These are phyloP conservation scores for Thalassiosira hispida DNA, from an alignment of 352 stramenopile species.

Conservation along the genomic window DNA sequence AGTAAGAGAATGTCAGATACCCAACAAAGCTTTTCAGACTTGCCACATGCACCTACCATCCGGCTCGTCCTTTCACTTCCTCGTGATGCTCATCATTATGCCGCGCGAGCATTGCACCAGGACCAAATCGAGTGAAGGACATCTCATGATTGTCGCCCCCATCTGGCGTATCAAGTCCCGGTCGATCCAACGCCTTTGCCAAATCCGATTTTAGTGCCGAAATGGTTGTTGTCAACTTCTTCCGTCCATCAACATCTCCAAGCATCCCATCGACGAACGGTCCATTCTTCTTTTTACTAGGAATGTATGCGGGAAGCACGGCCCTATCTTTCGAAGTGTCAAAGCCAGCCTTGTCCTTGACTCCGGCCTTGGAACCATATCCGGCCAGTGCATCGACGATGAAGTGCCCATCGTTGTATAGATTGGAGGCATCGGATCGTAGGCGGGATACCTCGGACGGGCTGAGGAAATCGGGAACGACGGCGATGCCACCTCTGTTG, in stretches of 20 bases:
- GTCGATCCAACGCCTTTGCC: slow-evolving; percentile 57
- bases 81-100: slow-evolving; percentile 77
- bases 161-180: slow-evolving; percentile 32
- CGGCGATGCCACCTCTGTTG: slow-evolving; percentile 53
- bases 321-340: slow-evolving; percentile 65
- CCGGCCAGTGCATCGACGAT: slow-evolving; percentile 60
- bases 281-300: slow-evolving; percentile 29
- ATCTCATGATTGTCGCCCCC: slow-evolving; percentile 64
- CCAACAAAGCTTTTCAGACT: no score
- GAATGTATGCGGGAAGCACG: slow-evolving; percentile 37
- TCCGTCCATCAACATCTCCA: slow-evolving; percentile 32
- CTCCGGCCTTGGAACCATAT: slow-evolving; percentile 37
- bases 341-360: slow-evolving; percentile 51
- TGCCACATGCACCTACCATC: no score
- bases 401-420: slow-evolving; percentile 52
- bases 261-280: slow-evolving; percentile 35
- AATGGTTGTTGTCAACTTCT: slow-evolving; percentile 45
- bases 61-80: slow-evolving; percentile 67
- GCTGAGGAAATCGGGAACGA: slow-evolving; percentile 63
- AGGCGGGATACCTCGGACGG: slow-evolving; percentile 38
- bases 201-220: slow-evolving; percentile 48
- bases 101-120: slow-evolving; percentile 59
- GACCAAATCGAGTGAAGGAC: slow-evolving; percentile 73
- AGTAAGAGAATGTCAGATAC: no score
- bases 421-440: slow-evolving; percentile 50